Evolutionary conservation across 768 basidiomycete species (phyloP), one percentile per base, ranked within the genome.

Genomic region (Termitomyces sp.): DNA sequence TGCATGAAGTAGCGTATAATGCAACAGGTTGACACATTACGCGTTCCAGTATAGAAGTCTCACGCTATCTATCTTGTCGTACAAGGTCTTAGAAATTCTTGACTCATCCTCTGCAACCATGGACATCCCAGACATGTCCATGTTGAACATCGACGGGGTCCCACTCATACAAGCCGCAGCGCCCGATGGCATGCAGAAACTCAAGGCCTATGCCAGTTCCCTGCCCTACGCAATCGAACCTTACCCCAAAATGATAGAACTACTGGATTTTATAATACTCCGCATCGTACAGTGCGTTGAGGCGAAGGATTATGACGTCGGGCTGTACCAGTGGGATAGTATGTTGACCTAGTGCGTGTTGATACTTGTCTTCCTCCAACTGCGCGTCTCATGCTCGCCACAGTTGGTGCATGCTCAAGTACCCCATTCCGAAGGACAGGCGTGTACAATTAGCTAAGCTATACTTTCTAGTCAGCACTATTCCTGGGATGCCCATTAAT

Each of bases 321-420:
- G 91, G 7, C 82, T 94, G 61, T 63, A 87, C 49, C 89, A 92
- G 76, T 88, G 91, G 91, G 92, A 89, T 69, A 83, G 81, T 67
- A 87, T 91, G 86, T 68, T 90, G 54, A 80, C 79, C 53, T 86
- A 90, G 87, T 90, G 71, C 66, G 89, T 83, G 18, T 58, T 45
- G 9, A n/a, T 58, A 49, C 46, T 13, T 57, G 33, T 59, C 44
- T 28, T 40, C 52, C 40, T 59, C 57, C 38, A 24, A 50, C 55
- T 49, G 60, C 57, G 53, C 48, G 61, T 57, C 55, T 58, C 63
- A 51, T 45, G 38, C 57, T 49, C 38, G 38, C 51, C 61, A 24
- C 67, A 92, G 91, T 69, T 94, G 92, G 92, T 73, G 76, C 49
- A 87, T 87, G 78, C 81, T 95, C 71, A 91, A 92, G 69, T 94